Percentiles rank a stretch among this genome's conserved stretches.
Evolutionary conservation across 2,329 filamentous ascomycete species (phyloP).

Genomic region (Fusarium drepaniforme): DNA sequence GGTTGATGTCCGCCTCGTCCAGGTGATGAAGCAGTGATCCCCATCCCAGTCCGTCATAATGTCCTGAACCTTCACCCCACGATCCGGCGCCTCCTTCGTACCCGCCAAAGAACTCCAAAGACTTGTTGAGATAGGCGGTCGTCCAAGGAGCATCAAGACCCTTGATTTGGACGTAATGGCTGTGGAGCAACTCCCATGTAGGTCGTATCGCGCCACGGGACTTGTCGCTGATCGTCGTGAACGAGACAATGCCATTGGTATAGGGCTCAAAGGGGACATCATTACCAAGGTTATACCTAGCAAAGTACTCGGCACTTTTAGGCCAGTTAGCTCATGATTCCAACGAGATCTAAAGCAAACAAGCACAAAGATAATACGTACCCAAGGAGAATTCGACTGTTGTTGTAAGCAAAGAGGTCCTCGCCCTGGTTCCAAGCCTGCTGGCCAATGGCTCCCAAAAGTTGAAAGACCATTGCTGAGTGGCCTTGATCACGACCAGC

Average conservation of each 20-base stretch:
- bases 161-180: slow-evolving; percentile 29
- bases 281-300: slow-evolving; percentile 26
- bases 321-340: not conserved
- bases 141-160: slow-evolving; percentile 31
- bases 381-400: slow-evolving; percentile 35
- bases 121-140: slow-evolving; percentile 17
- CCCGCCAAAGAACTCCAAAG: slow-evolving; percentile 5
- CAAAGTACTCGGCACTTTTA: slow-evolving; percentile 27
- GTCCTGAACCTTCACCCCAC: not conserved
- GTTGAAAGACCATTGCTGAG: not conserved
- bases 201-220: slow-evolving; percentile 20
- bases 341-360: fast-evolving
- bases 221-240: slow-evolving; percentile 6
- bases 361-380: not conserved
- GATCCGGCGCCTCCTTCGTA: slow-evolving; percentile 21
- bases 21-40: slow-evolving; percentile 22
- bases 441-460: not conserved
- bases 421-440: slow-evolving; percentile 1
- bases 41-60: slow-evolving; percentile 17
- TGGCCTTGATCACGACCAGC: slow-evolving; percentile 1
- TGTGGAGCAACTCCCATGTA: slow-evolving; percentile 26
- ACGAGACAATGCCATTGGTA: slow-evolving; percentile 25
- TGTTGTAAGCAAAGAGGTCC: slow-evolving; percentile 14
- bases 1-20: slow-evolving; percentile 3
- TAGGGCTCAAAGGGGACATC: slow-evolving; percentile 34